Conservation (phyloP, 1,139 yeast species). For the Casaregolazyma lundiana region DNA sequence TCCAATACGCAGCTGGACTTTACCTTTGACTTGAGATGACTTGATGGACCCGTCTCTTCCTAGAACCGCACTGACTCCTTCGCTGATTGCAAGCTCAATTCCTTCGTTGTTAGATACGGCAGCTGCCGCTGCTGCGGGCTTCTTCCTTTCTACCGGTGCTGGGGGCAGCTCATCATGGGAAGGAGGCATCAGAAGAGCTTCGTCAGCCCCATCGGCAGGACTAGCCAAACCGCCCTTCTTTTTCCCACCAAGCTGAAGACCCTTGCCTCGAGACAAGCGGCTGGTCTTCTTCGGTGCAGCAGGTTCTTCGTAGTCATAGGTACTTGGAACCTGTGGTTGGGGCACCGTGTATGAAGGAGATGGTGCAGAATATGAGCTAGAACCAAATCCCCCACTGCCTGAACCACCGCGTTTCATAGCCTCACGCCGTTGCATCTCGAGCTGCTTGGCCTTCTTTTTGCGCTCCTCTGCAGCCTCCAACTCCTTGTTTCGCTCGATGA, state of each 20-base stretch:
- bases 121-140: conserved; percentile 21
- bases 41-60: conserved; percentile 78
- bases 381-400: conserved; percentile 15
- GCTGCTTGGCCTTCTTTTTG: conserved; percentile 91
- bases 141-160: conserved; percentile 15
- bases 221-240: conserved; percentile 46
- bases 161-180: conserved; percentile 12
- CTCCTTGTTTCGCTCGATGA: conserved; percentile 94
- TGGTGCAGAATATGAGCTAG: conserved; percentile 9
- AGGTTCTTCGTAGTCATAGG: conserved; percentile 20
- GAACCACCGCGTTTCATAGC: conserved; percentile 52
- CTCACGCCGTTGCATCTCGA: conserved; percentile 72
- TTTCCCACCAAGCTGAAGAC: conserved; percentile 77
- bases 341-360: conserved; percentile 15
- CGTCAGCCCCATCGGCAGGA: conserved; percentile 38
- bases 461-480: conserved; percentile 96
- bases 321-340: conserved; percentile 22
- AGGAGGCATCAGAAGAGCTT: conserved; percentile 26
- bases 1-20: conserved; percentile 80
- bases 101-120: conserved; percentile 55
- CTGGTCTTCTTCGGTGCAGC: conserved; percentile 14
- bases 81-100: conserved; percentile 70
- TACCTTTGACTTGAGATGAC: conserved; percentile 83
- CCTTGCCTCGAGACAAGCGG: conserved; percentile 57
- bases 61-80: conserved; percentile 70